Conservation (phyloP, 805 yeast genomes). For the Wickerhamiella occidentalis region DNA sequence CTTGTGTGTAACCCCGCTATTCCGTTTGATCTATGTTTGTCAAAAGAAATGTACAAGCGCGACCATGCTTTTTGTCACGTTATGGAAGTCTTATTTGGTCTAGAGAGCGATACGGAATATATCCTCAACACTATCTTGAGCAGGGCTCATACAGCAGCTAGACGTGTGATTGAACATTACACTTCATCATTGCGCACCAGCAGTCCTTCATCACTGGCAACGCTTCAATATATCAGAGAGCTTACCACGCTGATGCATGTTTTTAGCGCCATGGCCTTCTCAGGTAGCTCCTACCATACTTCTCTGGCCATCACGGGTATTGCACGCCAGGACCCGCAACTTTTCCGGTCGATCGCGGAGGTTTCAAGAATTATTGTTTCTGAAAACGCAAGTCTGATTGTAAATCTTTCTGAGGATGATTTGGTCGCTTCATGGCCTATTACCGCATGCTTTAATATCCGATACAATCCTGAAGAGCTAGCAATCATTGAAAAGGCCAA, state of each 20-base stretch:
- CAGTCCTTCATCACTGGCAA: not conserved
- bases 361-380: not conserved
- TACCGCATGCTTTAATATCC: constrained; percentile 5
- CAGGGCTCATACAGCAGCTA: not conserved
- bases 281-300: constrained; percentile 1
- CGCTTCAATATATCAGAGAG: not conserved
- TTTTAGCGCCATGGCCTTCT: not conserved
- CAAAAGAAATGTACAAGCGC: constrained; percentile 4
- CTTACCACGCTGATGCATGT: constrained; percentile 5
- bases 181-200: not conserved
- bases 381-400: not conserved
- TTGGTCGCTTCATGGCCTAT: constrained; percentile 9
- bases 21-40: constrained; percentile 10
- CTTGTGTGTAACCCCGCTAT: constrained; percentile 6
- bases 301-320: not conserved
- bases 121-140: not conserved
- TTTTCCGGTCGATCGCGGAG: not conserved
- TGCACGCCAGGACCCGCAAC: not conserved
- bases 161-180: not conserved
- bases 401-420: not conserved
- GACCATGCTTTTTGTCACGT: constrained; percentile 7
- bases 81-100: not conserved
- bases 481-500: not conserved
- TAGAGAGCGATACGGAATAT: constrained; percentile 9
- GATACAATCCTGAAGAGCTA: constrained; percentile 2